phyloP scores from a whole-genome alignment of 768 basidiomycete genomes.

The Hemileccinum rubropunctum region DNA sequence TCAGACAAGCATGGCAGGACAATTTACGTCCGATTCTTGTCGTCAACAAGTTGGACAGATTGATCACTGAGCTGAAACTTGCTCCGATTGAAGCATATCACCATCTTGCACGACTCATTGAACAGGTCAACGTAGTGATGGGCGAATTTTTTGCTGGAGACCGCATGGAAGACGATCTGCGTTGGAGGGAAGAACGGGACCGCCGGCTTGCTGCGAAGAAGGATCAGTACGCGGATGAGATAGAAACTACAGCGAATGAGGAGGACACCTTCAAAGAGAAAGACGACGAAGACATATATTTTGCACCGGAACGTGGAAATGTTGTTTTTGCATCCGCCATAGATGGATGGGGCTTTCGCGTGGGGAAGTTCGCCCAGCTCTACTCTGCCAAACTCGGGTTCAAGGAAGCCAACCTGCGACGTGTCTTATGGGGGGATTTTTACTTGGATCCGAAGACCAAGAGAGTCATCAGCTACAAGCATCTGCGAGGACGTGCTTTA shows the following conservation, averaged over 20 bases:
- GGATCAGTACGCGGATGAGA: constrained; percentile 63
- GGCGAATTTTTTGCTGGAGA: constrained; percentile 94
- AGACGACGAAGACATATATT: constrained; percentile 97
- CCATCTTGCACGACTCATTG: constrained; percentile 89
- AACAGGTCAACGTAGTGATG: constrained; percentile 98
- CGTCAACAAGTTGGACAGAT: constrained; percentile 94
- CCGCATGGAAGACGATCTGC: constrained; percentile 92
- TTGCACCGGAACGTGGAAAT: constrained; percentile 92
- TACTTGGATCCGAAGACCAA: constrained; percentile 97
- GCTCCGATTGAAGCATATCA: constrained; percentile 91
- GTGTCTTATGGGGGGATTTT: constrained; percentile 96
- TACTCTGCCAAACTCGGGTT: constrained; percentile 90
- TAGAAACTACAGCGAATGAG: constrained; percentile 57
- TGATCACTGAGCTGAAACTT: constrained; percentile 91
- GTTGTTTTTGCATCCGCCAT: constrained; percentile 95
- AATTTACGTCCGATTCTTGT: constrained; percentile 87
- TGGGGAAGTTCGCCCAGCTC: constrained; percentile 90
- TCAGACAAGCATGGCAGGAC: constrained; percentile 93
- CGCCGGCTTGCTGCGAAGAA: constrained; percentile 74
- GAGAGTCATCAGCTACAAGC: constrained; percentile 86
- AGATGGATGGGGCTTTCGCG: constrained; percentile 96
- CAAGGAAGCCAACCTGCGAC: constrained; percentile 79
- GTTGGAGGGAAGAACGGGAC: constrained; percentile 93
- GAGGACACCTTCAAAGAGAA: constrained; percentile 83
- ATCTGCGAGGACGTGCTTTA: constrained; percentile 79